Base-by-base conservation (phyloP, 164 flowering plant species). In the Umbellularia californica region DNA sequence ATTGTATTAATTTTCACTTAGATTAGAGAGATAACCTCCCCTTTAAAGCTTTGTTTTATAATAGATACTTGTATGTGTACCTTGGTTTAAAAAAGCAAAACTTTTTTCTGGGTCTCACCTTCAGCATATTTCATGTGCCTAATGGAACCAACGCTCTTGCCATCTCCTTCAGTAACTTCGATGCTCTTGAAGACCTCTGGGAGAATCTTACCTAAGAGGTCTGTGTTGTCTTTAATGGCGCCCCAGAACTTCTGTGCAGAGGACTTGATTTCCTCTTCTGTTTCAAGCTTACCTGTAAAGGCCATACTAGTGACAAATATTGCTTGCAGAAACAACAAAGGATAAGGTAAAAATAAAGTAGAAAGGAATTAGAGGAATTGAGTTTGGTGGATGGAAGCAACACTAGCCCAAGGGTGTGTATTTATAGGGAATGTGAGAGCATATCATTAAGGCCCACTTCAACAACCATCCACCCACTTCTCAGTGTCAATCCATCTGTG, bases 111-210 rank as follows among this genome's bases (percentile, higher is more conserved):
- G 47, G 47, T 41, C 47, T 50, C 83, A 93, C 97, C 98, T 79
- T 84, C 90, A 0, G 77, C 80, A 58, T 82, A 93, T 10, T 74
- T 82, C 28, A 91, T 25, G 75, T 81, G 83, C 47, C 89, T 85
- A 68, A 89, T 68, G 19, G 92, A 81, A 52, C 95, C 97, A 1
- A 80, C 88, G 12, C 85, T 74, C 73, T 85, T 85, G 51, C 97
- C 98, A 74, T 93, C 98, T 28, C 98, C 98, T 81, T 91, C 93
- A 22, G 90, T 74, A 2, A 91, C 79, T 66, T 89, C 84, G 72
- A 91, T 86, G 87, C 86, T 83, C 80, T 90, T 83, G 89, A 89
- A 91, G 0, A 81, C 82, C 11, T 88, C 74, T 76, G 95, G 88
- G 79, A 88, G 82, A 74, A 86, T 84, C 81, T 87, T 85, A 60